These are phyloP conservation scores for Hypoxylon sp. DNA, from an alignment of 2,329 filamentous ascomycete species.

Conservation along the genomic window DNA sequence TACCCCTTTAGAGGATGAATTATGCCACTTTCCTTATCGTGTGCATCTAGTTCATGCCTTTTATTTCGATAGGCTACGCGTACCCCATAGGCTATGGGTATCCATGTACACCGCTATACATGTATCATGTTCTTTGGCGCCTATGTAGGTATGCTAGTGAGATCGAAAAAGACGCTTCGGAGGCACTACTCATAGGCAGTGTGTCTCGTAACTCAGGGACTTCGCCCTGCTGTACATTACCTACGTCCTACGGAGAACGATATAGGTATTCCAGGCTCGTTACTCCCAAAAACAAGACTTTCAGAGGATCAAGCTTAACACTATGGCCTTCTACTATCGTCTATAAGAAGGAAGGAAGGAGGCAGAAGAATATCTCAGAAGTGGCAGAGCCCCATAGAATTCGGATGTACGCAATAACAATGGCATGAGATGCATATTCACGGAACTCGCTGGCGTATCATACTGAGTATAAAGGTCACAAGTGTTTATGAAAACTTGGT, in stretches of 20 bases:
- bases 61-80: conserved; percentile 11
- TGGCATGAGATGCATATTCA: not conserved
- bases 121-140: not conserved
- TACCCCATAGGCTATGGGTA: not conserved
- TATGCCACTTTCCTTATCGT: conserved; percentile 17
- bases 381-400: not conserved
- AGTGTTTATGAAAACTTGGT: conserved; percentile 1
- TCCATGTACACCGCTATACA: not conserved
- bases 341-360: not conserved
- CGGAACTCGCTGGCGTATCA: not conserved
- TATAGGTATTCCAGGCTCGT: not conserved
- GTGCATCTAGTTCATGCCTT: not conserved
- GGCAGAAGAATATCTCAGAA: not conserved
- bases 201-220: not conserved
- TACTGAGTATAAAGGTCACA: not conserved
- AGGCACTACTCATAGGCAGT: not conserved
- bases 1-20: not conserved
- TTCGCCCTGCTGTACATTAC: not conserved
- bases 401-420: not conserved
- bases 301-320: not conserved
- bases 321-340: not conserved
- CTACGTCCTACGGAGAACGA: not conserved
- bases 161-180: not conserved
- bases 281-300: not conserved
- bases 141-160: not conserved